These are phyloP conservation scores for Lecanicillium sp. DNA, from an alignment of 2,329 filamentous ascomycete species.

Conservation along the genomic window DNA sequence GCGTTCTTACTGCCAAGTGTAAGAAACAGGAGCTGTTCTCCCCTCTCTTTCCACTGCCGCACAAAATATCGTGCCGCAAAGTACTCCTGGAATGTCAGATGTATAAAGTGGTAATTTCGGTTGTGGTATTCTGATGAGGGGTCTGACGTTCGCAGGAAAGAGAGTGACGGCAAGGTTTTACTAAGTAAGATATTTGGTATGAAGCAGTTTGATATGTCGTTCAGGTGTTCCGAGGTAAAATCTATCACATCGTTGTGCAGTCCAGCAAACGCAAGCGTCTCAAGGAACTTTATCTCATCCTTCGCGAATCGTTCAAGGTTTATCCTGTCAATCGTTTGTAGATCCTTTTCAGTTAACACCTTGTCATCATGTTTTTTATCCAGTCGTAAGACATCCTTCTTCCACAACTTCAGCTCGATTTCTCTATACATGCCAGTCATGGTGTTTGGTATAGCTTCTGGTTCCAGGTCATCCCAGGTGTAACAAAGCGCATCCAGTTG, in stretches of 20 bases:
- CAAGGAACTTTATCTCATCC: constrained; percentile 17
- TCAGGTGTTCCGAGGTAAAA: constrained; percentile 17
- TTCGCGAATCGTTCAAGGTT: too few relatives aligned
- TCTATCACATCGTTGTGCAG: constrained; percentile 23
- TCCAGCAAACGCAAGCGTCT: constrained; percentile 26
- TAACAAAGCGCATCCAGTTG: constrained; percentile 35
- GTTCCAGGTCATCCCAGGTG: constrained; percentile 20
- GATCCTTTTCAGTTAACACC: too few relatives aligned
- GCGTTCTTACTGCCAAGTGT: constrained; percentile 3
- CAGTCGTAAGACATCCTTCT: constrained; percentile 25
- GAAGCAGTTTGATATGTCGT: constrained; percentile 13
- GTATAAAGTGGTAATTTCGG: constrained; percentile 29
- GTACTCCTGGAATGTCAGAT: constrained; percentile 34
- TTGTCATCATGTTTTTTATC: constrained; percentile 13
- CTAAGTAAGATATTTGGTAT: constrained; percentile 8
- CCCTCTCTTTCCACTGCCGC: constrained; percentile 17
- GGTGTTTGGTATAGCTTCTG: constrained; percentile 15
- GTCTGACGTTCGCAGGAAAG: constrained; percentile 28
- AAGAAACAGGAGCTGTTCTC: constrained; percentile 12
- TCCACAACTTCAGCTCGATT: constrained; percentile 28
- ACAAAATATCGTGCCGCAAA: constrained; percentile 32
- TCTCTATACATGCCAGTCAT: constrained; percentile 27
- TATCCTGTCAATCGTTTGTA: constrained; percentile 8
- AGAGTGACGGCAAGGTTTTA: constrained; percentile 18
- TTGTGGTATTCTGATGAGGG: constrained; percentile 9